Evolutionary conservation across 257 asterid species (phyloP).

Genomic region (Cruciata laevipes): DNA sequence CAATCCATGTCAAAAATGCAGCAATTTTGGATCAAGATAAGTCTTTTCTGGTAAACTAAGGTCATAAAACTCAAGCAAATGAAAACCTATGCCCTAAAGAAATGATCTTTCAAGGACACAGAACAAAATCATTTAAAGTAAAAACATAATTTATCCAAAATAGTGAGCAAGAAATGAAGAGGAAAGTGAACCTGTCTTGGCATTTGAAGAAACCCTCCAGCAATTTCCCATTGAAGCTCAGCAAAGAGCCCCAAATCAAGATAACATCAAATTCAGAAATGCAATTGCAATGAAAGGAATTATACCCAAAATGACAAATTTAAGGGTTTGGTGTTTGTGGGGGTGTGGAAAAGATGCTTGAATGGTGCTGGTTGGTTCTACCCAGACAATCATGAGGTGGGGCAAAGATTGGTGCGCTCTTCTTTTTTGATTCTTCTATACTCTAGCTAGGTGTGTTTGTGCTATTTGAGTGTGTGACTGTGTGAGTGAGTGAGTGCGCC

Average conservation of each 20-base stretch:
- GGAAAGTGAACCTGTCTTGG: constrained; percentile 52
- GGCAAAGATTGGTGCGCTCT: constrained; percentile 18
- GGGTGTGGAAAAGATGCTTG: constrained; percentile 1
- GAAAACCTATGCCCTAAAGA: neutral
- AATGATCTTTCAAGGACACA: neutral
- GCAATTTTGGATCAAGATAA: neutral
- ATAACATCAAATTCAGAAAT: neutral
- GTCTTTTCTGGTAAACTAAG: neutral
- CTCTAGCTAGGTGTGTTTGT: neutral
- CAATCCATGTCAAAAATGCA: neutral
- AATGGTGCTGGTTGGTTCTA: constrained; percentile 14
- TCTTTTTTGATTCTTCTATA: neutral
- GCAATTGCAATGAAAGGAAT: neutral
- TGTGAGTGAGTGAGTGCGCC: constrained; percentile 25
- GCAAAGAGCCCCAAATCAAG: constrained; percentile 1
- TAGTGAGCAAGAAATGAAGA: neutral
- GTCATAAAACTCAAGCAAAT: neutral
- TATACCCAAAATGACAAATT: neutral
- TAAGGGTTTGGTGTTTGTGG: constrained; percentile 7
- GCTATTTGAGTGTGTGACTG: too few relatives aligned
- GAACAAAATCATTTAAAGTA: neutral
- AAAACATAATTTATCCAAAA: neutral
- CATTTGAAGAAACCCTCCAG: constrained; percentile 52
- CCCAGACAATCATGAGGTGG: constrained; percentile 31
- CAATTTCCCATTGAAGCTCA: constrained; percentile 63